Percentiles rank a stretch among this genome's conserved stretches.
These are phyloP conservation scores for Parathielavia appendiculata DNA, from an alignment of 495 filamentous ascomycete species.

Conservation along the genomic window DNA sequence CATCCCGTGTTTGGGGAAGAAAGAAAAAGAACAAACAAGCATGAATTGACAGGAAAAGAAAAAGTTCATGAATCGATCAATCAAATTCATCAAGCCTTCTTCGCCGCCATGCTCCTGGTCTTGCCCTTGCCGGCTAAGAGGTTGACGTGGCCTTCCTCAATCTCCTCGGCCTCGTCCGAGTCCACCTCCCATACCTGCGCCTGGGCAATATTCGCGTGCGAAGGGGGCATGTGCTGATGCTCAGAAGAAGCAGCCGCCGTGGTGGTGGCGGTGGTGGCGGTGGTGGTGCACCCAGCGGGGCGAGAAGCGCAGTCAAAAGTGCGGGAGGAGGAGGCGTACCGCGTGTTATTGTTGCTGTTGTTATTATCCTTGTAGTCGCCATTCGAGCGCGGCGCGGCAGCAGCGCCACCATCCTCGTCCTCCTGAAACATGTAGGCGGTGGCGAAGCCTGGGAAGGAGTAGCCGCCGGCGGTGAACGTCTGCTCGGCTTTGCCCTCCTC, in stretches of 20 bases:
- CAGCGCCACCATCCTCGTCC: background rate
- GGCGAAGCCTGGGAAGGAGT: background rate
- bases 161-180: conserved; percentile 19
- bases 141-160: conserved; percentile 4
- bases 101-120: background rate
- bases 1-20: too few relatives aligned
- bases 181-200: conserved; percentile 15
- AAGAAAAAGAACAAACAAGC: too few relatives aligned
- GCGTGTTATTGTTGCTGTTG: background rate
- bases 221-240: background rate
- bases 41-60: too few relatives aligned
- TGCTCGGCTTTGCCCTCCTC: conserved; percentile 8
- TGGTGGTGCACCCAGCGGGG: too few relatives aligned
- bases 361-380: background rate
- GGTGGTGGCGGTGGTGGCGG: too few relatives aligned
- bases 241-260: too few relatives aligned
- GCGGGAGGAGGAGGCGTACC: background rate
- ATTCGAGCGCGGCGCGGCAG: background rate
- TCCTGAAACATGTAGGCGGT: background rate
- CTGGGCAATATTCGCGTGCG: background rate
- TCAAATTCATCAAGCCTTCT: background rate
- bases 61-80: too few relatives aligned
- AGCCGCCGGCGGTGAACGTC: background rate
- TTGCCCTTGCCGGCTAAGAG: background rate
- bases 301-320: too few relatives aligned